Conservation (phyloP, 2,329 filamentous ascomycete species). For the Beauveria sp. region DNA sequence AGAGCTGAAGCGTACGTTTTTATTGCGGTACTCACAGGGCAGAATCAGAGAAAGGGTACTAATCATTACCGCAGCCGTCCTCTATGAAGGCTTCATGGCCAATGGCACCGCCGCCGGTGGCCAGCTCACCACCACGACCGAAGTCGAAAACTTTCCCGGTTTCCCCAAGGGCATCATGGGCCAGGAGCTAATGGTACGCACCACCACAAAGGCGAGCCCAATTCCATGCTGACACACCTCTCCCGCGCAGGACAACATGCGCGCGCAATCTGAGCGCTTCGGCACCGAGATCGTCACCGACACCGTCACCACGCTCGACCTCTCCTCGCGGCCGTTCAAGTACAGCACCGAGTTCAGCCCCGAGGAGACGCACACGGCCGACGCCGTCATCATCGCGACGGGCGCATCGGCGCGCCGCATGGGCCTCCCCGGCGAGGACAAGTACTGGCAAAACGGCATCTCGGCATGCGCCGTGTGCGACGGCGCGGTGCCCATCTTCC, state of each 20-base stretch:
- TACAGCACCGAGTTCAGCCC: constrained; percentile 89
- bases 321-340: constrained; percentile 79
- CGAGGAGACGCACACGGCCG: constrained; percentile 76
- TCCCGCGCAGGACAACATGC: constrained; percentile 69
- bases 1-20: constrained; percentile 68
- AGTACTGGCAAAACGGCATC: constrained; percentile 96
- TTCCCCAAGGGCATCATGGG: constrained; percentile 89
- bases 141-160: constrained; percentile 96
- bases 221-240: constrained; percentile 1
- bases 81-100: constrained; percentile 97
- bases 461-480: constrained; percentile 97
- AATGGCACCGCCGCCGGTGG: constrained; percentile 94
- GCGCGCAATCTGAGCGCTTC: constrained; percentile 81
- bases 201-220: background rate
- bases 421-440: constrained; percentile 78
- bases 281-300: constrained; percentile 90
- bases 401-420: constrained; percentile 86
- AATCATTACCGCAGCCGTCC: constrained; percentile 49
- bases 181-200: constrained; percentile 68
- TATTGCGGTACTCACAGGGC: background rate
- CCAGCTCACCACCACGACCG: constrained; percentile 95
- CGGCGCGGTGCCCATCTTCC: constrained; percentile 93
- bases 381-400: constrained; percentile 88
- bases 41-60: background rate
- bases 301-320: constrained; percentile 82